Evolutionary conservation across 177 flowering plant species (phyloP).

Genomic region (Vitis hybrid): DNA sequence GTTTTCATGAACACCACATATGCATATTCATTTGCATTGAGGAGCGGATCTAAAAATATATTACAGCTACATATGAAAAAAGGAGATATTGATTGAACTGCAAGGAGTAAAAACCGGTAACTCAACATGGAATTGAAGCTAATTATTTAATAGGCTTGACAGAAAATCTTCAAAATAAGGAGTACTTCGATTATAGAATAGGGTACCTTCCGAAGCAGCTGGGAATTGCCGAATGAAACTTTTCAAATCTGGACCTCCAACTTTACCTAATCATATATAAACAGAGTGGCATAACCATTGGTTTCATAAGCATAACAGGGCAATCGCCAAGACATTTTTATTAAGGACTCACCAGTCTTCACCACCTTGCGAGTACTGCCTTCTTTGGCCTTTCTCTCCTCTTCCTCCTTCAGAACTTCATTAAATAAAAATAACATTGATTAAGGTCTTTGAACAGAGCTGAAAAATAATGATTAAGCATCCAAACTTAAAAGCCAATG

Average conservation of each 20-base stretch:
- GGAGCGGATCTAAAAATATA: no score
- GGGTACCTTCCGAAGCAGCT: constrained; percentile 46
- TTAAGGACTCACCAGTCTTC: constrained; percentile 43
- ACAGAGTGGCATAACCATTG: background rate
- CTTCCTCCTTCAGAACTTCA: constrained; percentile 82
- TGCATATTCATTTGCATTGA: no score
- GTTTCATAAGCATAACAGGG: background rate
- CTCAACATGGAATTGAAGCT: background rate
- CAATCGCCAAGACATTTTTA: background rate
- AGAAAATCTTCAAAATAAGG: background rate
- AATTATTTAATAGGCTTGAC: background rate
- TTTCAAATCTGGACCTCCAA: constrained; percentile 75
- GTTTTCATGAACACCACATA: no score
- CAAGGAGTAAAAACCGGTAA: background rate
- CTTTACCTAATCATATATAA: constrained; percentile 47
- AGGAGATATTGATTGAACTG: background rate
- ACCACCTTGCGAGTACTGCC: constrained; percentile 30
- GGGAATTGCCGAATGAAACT: constrained; percentile 85
- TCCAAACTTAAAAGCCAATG: background rate
- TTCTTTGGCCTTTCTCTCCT: constrained; percentile 64
- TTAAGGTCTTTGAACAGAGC: background rate
- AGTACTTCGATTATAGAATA: background rate
- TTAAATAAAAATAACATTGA: constrained; percentile 14
- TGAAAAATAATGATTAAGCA: constrained; percentile 3
- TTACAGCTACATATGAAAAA: no score